Evolutionary conservation across 352 stramenopile species (phyloP), one percentile per base, ranked within the genome.

Genomic region (Phytophthora kernoviae): DNA sequence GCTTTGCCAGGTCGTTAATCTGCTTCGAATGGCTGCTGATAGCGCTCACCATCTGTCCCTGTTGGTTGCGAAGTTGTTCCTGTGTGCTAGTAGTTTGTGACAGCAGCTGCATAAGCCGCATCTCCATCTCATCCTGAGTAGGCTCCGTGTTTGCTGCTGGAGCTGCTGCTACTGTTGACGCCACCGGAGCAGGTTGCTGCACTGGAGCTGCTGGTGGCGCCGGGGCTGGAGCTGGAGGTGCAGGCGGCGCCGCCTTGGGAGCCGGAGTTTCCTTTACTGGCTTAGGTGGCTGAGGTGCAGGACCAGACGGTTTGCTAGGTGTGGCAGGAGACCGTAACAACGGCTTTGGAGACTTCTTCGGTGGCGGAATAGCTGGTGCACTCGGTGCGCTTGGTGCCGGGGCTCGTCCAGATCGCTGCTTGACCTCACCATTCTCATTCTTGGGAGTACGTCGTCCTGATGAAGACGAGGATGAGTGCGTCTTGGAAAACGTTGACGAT

Each of bases 1-100:
- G 84, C 70, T 92, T 91, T 17, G 86, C 84, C 21, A 95, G 58
- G 44, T 89, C 77, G 54, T 69, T 85, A 54, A 95, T 93, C 72
- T 93, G 86, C 65, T 93, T 86, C 27, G 81, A 88, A 62, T 95
- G 86, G 18, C 71, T 79, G 62, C 66, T 79, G 48, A 95, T 88
- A 33, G 86, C 81, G 61, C 77, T 79, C 33, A 93, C 84, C 86
- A 95, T 95, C 40, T 91, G 81, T 4, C 74, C 81, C 61, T 95
- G 86, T 57, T 93, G 86, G 62, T 90, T 91, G 20, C 81, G 81
- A 12, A 95, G 63, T 66, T 95, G 86, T 70, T 91, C 78, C 65
- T 95, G 86, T 52, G 86, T 95, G 51, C 61, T 84, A 54, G 86
- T 95, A 6, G 84, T 95, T 73, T 95, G 83, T 54, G 81, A 89